Base-by-base conservation (phyloP, 2,329 filamentous ascomycete species). In the Didymella pinodella region DNA sequence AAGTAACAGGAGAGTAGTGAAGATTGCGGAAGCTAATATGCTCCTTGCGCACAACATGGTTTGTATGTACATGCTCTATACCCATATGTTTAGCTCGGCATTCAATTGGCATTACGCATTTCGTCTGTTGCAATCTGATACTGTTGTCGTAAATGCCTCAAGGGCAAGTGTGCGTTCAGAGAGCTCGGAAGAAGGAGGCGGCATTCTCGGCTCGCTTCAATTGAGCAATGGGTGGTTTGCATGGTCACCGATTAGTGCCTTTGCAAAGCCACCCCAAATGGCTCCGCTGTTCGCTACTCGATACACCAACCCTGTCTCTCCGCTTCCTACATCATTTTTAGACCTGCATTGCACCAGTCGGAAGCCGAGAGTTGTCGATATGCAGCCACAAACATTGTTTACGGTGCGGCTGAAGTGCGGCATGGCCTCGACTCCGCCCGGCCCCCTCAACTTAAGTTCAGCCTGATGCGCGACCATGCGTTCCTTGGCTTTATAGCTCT, bases 21-120 rank as follows among this genome's bases (percentile, higher is more conserved):
- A 40, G 36, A 20, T 7, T 11, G 16, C 18, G 11, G 20, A 22
- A 41, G 4, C 3, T 12, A 41, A 22, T 29, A 26, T 14, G 47
- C 18, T 41, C 18, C 36, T 26, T 29, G n/a, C 10, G 10, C 32
- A 16, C 20, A 26, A n/a, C 3, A n/a, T 22, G 11, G 4, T 47
- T 10, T 43, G 48, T 22, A 6, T 22, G 43, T 18, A 47, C 20
- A 16, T 22, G 54, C 44, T 52, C 36, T 57, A 57, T 52, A 57
- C 54, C 54, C 54, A 38, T 7, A 57, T 57, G 14, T 49, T 20
- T 28, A 48, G 11, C 31, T 32, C 7, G 16, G 16, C 16, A 14
- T 14, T 8, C 31, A 32, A 32, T 10, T 1, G 48, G 10, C 2
- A 3, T 11, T 40, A 20, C 16, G 7, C 20, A 4, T 18, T 16